Evolutionary conservation across 306 rosid species (phyloP), one percentile per base, ranked within the genome.

Genomic region (Prunus campanulata): DNA sequence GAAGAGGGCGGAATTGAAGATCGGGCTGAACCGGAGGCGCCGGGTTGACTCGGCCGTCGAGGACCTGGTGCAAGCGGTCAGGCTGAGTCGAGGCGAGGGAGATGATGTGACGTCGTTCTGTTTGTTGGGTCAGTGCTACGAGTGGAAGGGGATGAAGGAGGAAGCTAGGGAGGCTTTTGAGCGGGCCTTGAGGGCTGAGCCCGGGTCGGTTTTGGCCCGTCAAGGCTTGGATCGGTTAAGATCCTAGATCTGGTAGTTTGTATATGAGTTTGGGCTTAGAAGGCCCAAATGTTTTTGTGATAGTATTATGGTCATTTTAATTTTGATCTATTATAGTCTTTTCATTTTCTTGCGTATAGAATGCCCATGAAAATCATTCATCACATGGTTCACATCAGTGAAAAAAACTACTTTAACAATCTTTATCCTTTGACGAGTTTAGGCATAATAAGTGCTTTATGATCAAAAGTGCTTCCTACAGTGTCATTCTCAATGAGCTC

Each of bases 1-100:
- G 0, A 81, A 47, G 87, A 83, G 90, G 59, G 96, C 93, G 29
- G 90, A 84, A 81, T 14, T 90, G 79, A 92, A 87, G 70, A 27
- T 90, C 16, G 84, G 35, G 14, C 71, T 81, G 82, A 92, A 90
- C 16, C 76, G 83, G 74, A 56, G 75, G 85, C 83, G 91, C 15
- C 80, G 88, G 48, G 78, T 90, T 19, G 96, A 92, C 66, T 90
- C 96, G 74, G 93, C 92, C 6, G 70, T 92, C 35, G 87, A 84
- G 48, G 96, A 92, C 59, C 49, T 92, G 76, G 77, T 15, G 0
- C 84, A 85, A 62, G 90, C 90, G 35, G 78, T 76, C 68, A 20
- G 54, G 8, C 29, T 84, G 83, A 55, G 88, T 18, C 72, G 30
- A 12, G 66, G 59, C 16, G 80, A 24, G 30, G 64, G 1, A 39